Evolutionary conservation across 176 grass and related monocot species (phyloP).

Genomic region (Dendrocalamus sinicus): DNA sequence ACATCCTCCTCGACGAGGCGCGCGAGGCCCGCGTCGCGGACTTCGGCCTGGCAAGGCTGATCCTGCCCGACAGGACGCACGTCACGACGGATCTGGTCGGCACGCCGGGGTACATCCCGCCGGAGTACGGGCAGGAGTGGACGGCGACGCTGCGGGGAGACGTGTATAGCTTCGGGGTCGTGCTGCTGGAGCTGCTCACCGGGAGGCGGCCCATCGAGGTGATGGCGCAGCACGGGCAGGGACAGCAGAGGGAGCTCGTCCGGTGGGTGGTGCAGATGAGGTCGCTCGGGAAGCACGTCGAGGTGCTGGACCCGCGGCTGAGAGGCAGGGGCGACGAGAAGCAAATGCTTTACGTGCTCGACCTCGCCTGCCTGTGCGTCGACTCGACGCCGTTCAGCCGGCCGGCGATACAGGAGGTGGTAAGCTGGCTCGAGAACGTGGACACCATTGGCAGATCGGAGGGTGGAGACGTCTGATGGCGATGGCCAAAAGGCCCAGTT

Average conservation of each 20-base stretch:
- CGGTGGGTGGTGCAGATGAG: conserved; percentile 47
- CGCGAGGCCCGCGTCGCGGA: conserved; percentile 52
- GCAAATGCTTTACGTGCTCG: conserved; percentile 63
- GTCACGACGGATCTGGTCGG: conserved; percentile 66
- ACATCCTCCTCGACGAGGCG: conserved; percentile 76
- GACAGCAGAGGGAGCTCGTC: conserved; percentile 39
- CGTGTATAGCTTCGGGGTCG: conserved; percentile 89
- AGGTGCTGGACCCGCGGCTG: conserved; percentile 41
- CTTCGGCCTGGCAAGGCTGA: conserved; percentile 58
- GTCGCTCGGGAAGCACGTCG: conserved; percentile 19
- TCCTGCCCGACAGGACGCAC: conserved; percentile 49
- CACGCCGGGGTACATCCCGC: conserved; percentile 65
- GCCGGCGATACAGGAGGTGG: conserved; percentile 56
- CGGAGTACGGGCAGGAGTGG: conserved; percentile 67
- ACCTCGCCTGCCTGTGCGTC: conserved; percentile 57
- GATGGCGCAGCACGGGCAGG: not conserved
- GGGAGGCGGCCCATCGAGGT: conserved; percentile 52
- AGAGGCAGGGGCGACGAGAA: conserved; percentile 20
- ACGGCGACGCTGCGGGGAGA: conserved; percentile 66
- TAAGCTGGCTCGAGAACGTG: conserved; percentile 63
- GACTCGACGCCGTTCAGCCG: conserved; percentile 48
- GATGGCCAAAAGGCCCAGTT: not conserved
- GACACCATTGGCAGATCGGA: conserved; percentile 17
- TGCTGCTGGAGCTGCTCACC: conserved; percentile 88
- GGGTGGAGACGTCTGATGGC: not conserved